Evolutionary conservation across 75 land plant species (phyloP), one percentile per base, ranked within the genome.

Genomic region (Pseudotsuga menziesii): DNA sequence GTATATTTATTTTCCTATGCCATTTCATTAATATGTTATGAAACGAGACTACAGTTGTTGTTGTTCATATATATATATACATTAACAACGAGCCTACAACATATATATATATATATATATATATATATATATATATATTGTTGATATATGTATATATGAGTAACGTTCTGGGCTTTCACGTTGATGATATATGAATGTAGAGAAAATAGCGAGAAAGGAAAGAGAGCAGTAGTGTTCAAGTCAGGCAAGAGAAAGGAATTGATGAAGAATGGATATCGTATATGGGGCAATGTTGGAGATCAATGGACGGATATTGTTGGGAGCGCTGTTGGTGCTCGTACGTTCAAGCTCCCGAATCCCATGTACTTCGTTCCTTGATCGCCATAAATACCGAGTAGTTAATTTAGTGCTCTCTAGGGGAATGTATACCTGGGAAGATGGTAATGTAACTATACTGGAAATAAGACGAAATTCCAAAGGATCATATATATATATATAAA

Each of bases 231-330:
- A 74, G 66, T 26, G 19, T 94, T 81, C 80, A 96, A 96, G 78
- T 88, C 93, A 4, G 80, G 73, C 11, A 82, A 83, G 35, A 76
- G 99, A 17, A 78, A 72, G 54, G 83, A 83, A 58, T 76, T 96
- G 27, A 76, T 89, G 41, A 81, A 75, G 58, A 80, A 87, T 59
- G 99, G 99, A 0, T 94, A 90, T 77, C 86, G 88, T 25, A 88
- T 96, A 22, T 78, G 94, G 84, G 89, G 91, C 23, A 92, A 90
- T 29, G 82, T 92, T 6, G 97, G 99, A 66, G 99, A 96, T 64
- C 99, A 96, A 25, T 96, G 99, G 99, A 96, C 90, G 62, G 99
- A 96, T 79, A 81, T 95, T 2, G 58, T 61, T 1, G 98, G 94
- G 2, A 85, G 88, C 57, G 83, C 56, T 11, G 55, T 66, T 3